Percentiles rank a stretch among this genome's conserved stretches.
These are phyloP conservation scores for Lachnellula occidentalis DNA, from an alignment of 2,329 filamentous ascomycete species.

Conservation along the genomic window DNA sequence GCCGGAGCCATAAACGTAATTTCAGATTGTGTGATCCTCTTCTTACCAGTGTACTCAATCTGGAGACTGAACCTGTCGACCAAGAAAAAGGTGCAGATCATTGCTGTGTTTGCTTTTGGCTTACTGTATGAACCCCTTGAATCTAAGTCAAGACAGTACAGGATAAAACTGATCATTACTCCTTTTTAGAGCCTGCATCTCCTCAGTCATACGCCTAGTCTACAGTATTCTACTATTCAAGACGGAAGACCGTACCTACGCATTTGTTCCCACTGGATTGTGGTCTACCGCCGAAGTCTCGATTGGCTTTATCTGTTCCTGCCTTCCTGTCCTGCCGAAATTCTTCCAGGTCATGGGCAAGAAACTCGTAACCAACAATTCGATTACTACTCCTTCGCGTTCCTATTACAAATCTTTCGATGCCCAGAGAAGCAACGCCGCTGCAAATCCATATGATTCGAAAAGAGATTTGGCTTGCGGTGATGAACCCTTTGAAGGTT, in stretches of 20 bases:
- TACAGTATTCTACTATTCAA: slow-evolving; percentile 5
- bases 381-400: background rate
- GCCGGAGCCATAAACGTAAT: slow-evolving; percentile 1
- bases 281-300: slow-evolving; percentile 4
- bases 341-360: slow-evolving; percentile 1
- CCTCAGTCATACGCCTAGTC: background rate
- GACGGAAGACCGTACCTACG: slow-evolving; percentile 3
- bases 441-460: background rate
- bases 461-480: background rate
- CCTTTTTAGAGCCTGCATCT: background rate
- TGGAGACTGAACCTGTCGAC: background rate
- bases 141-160: background rate
- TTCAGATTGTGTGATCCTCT: background rate
- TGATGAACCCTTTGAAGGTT: background rate
- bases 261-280: background rate
- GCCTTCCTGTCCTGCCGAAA: slow-evolving; percentile 2
- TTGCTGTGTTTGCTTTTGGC: background rate
- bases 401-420: background rate
- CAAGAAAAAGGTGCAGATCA: background rate
- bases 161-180: background rate
- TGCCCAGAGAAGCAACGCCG: background rate
- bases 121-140: background rate
- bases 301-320: slow-evolving; percentile 1
- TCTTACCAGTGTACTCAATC: background rate
- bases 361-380: background rate